These are phyloP conservation scores for Cyberlindnera petersonii DNA, from an alignment of 805 yeast genomes.

Conservation along the genomic window DNA sequence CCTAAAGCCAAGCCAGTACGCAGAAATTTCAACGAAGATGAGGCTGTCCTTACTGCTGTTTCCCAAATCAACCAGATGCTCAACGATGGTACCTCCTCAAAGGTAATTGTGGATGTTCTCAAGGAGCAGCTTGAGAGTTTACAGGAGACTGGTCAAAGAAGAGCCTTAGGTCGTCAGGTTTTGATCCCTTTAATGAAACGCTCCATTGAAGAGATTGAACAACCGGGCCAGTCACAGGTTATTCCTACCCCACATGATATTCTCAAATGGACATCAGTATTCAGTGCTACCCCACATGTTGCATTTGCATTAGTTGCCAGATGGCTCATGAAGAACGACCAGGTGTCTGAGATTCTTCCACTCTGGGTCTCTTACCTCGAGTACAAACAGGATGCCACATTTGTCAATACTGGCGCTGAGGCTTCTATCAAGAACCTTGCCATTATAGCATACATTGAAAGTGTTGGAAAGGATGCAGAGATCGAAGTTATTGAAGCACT, in stretches of 20 bases:
- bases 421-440: constrained; percentile 2
- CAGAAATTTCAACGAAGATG: neutral
- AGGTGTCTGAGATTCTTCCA: constrained; percentile 14
- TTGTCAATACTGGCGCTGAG: too few species aligned
- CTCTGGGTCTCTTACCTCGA: constrained; percentile 26
- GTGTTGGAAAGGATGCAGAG: constrained; percentile 7
- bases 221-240: constrained; percentile 12
- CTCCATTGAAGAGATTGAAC: constrained; percentile 17
- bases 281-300: constrained; percentile 15
- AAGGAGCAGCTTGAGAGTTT: constrained; percentile 6
- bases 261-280: constrained; percentile 16
- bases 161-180: too few species aligned
- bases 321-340: constrained; percentile 16
- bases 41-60: constrained; percentile 1
- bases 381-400: too few species aligned
- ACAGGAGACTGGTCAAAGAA: constrained; percentile 1
- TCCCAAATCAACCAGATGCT: constrained; percentile 2
- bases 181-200: constrained; percentile 10
- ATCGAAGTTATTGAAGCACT: constrained; percentile 13
- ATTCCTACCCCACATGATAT: constrained; percentile 24
- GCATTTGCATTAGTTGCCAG: constrained; percentile 15
- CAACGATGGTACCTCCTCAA: constrained; percentile 4
- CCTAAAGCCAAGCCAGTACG: neutral
- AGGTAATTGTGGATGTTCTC: constrained; percentile 5
- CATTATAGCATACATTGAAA: constrained; percentile 20